Evolutionary conservation across 2,329 filamentous ascomycete species (phyloP).

Genomic region (Trichoderma sp.): DNA sequence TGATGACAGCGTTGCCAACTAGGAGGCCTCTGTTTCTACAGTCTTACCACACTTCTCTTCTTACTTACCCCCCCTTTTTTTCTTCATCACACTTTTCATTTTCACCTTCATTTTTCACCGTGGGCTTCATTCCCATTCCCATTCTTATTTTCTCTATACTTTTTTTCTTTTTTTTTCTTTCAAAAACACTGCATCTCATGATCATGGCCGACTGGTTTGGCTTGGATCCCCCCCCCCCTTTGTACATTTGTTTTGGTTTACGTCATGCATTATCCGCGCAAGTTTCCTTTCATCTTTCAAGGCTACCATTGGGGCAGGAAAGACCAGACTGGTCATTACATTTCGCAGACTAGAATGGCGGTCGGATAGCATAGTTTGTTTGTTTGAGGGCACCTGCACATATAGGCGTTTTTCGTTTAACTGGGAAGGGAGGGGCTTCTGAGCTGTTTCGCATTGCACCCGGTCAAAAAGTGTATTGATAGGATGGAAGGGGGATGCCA

Average conservation of each 20-base stretch:
- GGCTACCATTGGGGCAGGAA: neutral
- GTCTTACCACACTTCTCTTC: neutral
- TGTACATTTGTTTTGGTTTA: conserved; percentile 7
- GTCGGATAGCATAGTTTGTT: conserved; percentile 4
- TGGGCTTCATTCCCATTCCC: neutral
- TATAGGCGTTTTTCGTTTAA: conserved; percentile 3
- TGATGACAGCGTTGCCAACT: neutral
- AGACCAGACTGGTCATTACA: conserved; percentile 8
- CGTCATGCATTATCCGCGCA: conserved; percentile 1
- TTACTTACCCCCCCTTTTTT: neutral
- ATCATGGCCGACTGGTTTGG: conserved; percentile 4
- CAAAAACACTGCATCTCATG: neutral
- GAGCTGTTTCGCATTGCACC: neutral
- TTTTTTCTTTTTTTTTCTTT: neutral
- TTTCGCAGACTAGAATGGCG: conserved; percentile 10
- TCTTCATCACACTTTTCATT: neutral
- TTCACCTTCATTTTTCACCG: neutral
- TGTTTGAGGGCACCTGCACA: neutral
- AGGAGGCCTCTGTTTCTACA: neutral
- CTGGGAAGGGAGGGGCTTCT: neutral
- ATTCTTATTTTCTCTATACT: neutral
- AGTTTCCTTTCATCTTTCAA: neutral
- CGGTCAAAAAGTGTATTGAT: conserved; percentile 16
- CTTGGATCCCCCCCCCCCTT: neutral
- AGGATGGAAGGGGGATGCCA: neutral